phyloP scores from a whole-genome alignment of 2,329 filamentous ascomycete species.

The Diaporthe caulivora region DNA sequence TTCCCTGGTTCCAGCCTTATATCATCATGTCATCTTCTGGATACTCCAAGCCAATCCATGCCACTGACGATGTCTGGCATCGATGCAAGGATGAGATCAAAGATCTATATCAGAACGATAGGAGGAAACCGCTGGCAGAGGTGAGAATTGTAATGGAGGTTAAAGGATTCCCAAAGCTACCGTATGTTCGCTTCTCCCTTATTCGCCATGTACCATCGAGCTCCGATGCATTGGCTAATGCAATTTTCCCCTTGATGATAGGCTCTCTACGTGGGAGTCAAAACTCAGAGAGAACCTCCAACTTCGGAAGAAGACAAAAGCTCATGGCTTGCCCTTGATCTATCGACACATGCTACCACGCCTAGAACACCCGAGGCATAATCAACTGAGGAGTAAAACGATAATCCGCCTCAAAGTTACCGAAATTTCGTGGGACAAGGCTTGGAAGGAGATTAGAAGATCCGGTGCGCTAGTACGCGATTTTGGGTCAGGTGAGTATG shows the following conservation, averaged over 20 bases:
- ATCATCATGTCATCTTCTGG: background rate
- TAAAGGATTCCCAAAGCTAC: background rate
- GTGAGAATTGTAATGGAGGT: background rate
- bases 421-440: background rate
- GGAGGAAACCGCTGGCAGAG: background rate
- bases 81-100: background rate
- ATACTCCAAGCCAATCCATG: background rate
- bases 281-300: background rate
- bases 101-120: background rate
- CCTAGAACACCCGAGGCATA: background rate
- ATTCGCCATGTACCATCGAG: too few relatives aligned
- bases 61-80: background rate
- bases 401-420: background rate
- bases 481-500: background rate
- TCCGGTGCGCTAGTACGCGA: background rate
- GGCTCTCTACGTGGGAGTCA: background rate
- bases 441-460: slow-evolving; percentile 10
- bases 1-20: background rate
- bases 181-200: background rate
- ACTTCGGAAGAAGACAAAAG: slow-evolving; percentile 5
- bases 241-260: background rate
- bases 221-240: too few relatives aligned
- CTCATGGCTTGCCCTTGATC: background rate
- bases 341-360: background rate
- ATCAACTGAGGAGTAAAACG: background rate